Base-by-base conservation (phyloP, 495 filamentous ascomycete genomes). In the Achaetomiella virescens region DNA sequence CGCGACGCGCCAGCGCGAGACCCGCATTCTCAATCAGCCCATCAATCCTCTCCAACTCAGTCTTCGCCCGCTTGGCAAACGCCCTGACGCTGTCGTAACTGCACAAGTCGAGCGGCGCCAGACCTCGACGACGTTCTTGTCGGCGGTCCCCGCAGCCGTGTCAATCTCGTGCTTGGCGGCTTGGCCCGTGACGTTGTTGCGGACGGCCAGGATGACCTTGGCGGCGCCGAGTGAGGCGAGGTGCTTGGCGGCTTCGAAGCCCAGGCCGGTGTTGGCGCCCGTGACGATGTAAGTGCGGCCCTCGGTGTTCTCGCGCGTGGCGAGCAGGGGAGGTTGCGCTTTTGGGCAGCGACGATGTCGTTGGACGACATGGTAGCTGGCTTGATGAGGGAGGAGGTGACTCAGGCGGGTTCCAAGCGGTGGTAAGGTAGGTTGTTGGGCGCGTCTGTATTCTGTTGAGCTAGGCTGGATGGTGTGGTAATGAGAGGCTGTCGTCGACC, bases 201-300 rank as follows among this genome's bases (percentile, higher is more conserved):
- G 74, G 18, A 78, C 77, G 15, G 64, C 78, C 6, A 81, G 61
- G 43, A 82, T 78, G 10, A 82, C 66, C 21, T 70, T 70, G 22
- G 54, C 57, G 11, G 75, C 65, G 46, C 71, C 70, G 41, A 79
- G 69, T 0, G 60, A 56, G 40, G 69, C 73, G 24, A 78, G 65
- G 59, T 79, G 74, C 14, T 67, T 70, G 6, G 74, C 72, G 1
- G 74, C 73, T 61, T 81, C 79, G 35, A 79, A 66, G 17, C 81
- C 80, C 0, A 84, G 62, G 21, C 81, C 81, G 6, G 69, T 70
- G 50, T 81, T 81, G 17, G 73, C 70, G 35, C 80, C 79, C 1
- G 80, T 84, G 31, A 85, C 70, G 43, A 85, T 74, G 46, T 78
- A 66, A 4, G 72, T 79, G 45, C 75, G 56, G 17, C 65, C 64